These are phyloP conservation scores for Anisodus acutangulus DNA, from an alignment of 257 asterid species.

Conservation along the genomic window DNA sequence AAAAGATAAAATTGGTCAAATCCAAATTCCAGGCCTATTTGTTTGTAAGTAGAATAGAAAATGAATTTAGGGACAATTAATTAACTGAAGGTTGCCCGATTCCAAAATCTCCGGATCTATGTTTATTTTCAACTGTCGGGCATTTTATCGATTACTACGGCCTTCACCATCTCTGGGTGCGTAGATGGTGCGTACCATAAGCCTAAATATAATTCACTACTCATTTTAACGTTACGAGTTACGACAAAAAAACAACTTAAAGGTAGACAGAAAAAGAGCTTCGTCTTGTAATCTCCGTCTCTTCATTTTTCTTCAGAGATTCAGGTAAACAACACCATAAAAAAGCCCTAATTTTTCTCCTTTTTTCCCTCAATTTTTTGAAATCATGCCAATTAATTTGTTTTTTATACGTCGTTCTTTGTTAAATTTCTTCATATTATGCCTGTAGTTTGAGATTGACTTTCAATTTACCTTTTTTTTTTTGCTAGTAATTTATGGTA, in stretches of 20 bases:
- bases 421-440: not conserved
- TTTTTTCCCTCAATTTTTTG: not conserved
- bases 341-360: slow-evolving; percentile 20
- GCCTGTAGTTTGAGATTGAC: not conserved
- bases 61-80: no score
- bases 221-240: not conserved
- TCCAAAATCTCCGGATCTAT: no score
- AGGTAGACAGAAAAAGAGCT: no score
- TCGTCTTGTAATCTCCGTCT: not conserved
- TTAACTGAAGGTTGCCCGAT: no score
- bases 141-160: no score
- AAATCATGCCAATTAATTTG: not conserved
- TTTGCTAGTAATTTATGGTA: not conserved
- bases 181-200: no score
- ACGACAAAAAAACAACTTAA: not conserved
- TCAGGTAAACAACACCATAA: slow-evolving; percentile 3
- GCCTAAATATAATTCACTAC: not conserved
- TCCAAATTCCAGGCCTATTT: no score
- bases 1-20: no score
- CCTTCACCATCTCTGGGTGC: no score
- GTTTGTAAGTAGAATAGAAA: no score
- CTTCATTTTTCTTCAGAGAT: slow-evolving; percentile 5
- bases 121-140: no score
- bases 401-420: not conserved
- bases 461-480: not conserved